phyloP scores from a whole-genome alignment of 2,329 filamentous ascomycete genomes.

The Metarhizium robertsii region DNA sequence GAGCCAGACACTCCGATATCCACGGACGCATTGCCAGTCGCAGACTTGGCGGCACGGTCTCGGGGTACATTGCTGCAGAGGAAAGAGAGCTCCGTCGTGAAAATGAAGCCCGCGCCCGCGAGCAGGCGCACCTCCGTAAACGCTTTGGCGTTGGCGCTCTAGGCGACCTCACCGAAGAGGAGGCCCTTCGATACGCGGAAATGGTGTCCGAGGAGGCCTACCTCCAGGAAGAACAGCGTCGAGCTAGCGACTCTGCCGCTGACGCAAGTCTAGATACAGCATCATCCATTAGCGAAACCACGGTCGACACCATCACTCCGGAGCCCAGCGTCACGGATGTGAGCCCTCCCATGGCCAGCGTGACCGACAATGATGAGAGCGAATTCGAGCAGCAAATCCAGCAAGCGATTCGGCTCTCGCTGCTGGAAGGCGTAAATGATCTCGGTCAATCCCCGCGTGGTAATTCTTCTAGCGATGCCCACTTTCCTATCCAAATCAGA shows the following conservation, averaged over 20 bases:
- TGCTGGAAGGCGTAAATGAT: conserved; percentile 46
- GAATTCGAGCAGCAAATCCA: conserved; percentile 54
- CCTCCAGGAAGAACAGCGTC: conserved; percentile 45
- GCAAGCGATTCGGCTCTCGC: conserved; percentile 51
- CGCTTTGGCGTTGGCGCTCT: conserved; percentile 76
- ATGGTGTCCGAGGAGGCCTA: conserved; percentile 57
- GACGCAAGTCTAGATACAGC: conserved; percentile 35
- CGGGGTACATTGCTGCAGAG: conserved; percentile 81
- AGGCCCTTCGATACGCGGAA: conserved; percentile 54
- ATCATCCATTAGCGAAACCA: conserved; percentile 32
- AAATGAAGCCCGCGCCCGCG: conserved; percentile 54
- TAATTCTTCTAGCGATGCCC: conserved; percentile 38
- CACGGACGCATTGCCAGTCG: conserved; percentile 42
- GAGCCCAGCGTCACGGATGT: conserved; percentile 41
- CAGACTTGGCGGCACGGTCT: conserved; percentile 57
- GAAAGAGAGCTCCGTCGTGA: conserved; percentile 70
- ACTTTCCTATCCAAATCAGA: conserved; percentile 42
- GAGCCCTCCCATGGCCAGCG: conserved; percentile 16
- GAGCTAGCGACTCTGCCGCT: conserved; percentile 41
- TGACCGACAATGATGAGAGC: conserved; percentile 25
- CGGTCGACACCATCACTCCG: conserved; percentile 41
- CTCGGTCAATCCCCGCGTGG: conserved; percentile 33
- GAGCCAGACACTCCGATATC: conserved; percentile 56
- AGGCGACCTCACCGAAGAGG: conserved; percentile 55
- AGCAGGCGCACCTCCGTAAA: conserved; percentile 60